Conservation (phyloP, 306 rosid species). For the Spatholobus suberectus region DNA sequence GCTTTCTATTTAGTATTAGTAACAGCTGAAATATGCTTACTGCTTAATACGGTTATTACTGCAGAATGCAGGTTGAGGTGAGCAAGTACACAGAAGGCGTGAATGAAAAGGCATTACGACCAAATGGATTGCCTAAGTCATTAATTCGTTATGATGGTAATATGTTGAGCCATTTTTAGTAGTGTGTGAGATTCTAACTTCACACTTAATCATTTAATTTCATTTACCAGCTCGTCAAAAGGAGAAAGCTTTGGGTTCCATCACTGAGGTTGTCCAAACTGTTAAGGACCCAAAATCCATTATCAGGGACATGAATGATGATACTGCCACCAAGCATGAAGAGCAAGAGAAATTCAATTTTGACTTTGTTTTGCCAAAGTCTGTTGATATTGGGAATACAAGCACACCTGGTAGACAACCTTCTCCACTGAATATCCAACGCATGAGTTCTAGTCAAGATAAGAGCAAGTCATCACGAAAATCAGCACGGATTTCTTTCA, state of each 20-base stretch:
- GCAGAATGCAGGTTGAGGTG: slow-evolving; percentile 99
- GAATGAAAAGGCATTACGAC: slow-evolving; percentile 69
- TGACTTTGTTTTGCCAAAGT: slow-evolving; percentile 65
- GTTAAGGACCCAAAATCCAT: slow-evolving; percentile 69
- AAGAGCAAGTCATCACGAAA: slow-evolving; percentile 48
- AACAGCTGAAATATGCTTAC: slow-evolving; percentile 9
- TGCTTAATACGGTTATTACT: slow-evolving; percentile 38
- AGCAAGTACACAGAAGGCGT: slow-evolving; percentile 94
- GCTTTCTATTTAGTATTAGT: neutral
- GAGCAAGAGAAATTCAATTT: slow-evolving; percentile 55
- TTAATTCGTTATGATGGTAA: slow-evolving; percentile 83
- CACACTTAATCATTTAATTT: slow-evolving; percentile 46
- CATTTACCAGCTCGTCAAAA: slow-evolving; percentile 79
- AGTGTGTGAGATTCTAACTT: slow-evolving; percentile 23
- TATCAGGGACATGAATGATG: slow-evolving; percentile 43
- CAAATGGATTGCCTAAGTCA: slow-evolving; percentile 86
- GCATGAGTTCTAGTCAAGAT: slow-evolving; percentile 49
- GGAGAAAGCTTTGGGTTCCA: slow-evolving; percentile 81
- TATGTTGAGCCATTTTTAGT: slow-evolving; percentile 14
- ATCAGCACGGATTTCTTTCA: slow-evolving; percentile 54
- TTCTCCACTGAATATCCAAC: slow-evolving; percentile 47
- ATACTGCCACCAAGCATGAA: slow-evolving; percentile 50
- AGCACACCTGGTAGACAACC: slow-evolving; percentile 50
- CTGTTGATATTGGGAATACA: slow-evolving; percentile 54
- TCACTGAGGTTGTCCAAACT: slow-evolving; percentile 88